A percentile compares a stretch with the other conserved stretches of the same genome.
phyloP scores from a whole-genome alignment of 2,329 filamentous ascomycete species.

The Fusarium denticulatum region DNA sequence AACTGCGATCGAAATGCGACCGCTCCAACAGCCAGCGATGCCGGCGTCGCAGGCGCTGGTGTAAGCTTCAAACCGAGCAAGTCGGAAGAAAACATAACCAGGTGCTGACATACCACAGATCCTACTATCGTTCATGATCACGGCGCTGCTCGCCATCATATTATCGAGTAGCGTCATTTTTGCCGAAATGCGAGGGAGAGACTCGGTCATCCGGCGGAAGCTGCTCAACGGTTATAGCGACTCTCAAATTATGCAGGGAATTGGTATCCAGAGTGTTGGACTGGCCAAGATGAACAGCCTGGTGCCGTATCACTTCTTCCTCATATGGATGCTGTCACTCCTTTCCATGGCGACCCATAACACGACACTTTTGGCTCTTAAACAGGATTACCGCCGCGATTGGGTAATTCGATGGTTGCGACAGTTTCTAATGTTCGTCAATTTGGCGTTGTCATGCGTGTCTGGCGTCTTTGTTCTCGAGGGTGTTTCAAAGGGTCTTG shows the following conservation, averaged over 20 bases:
- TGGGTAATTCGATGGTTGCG: conserved; percentile 74
- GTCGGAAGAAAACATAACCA: not conserved
- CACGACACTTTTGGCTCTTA: conserved; percentile 70
- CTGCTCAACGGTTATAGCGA: conserved; percentile 73
- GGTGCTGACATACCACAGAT: conserved; percentile 34
- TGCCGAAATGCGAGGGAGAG: conserved; percentile 59
- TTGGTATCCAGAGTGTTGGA: conserved; percentile 73
- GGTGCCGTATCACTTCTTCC: conserved; percentile 75
- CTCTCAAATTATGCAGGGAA: conserved; percentile 75
- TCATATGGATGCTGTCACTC: conserved; percentile 74
- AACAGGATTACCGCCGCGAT: conserved; percentile 72
- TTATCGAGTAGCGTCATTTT: conserved; percentile 67
- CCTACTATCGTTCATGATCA: conserved; percentile 73
- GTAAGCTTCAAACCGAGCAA: conserved; percentile 53
- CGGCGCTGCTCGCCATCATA: conserved; percentile 65
- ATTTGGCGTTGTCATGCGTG: conserved; percentile 66
- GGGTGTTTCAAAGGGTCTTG: conserved; percentile 62
- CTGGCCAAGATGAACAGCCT: conserved; percentile 68
- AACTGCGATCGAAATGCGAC: conserved; percentile 67
- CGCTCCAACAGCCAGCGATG: conserved; percentile 58
- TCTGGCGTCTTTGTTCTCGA: conserved; percentile 67
- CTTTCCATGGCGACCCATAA: conserved; percentile 74
- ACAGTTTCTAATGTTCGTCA: conserved; percentile 73
- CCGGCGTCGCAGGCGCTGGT: conserved; percentile 65
- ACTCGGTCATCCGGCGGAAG: conserved; percentile 67